These are phyloP conservation scores for Paecilomyces dactylethromorphus DNA, from an alignment of 2,329 filamentous ascomycete genomes.

Conservation along the genomic window DNA sequence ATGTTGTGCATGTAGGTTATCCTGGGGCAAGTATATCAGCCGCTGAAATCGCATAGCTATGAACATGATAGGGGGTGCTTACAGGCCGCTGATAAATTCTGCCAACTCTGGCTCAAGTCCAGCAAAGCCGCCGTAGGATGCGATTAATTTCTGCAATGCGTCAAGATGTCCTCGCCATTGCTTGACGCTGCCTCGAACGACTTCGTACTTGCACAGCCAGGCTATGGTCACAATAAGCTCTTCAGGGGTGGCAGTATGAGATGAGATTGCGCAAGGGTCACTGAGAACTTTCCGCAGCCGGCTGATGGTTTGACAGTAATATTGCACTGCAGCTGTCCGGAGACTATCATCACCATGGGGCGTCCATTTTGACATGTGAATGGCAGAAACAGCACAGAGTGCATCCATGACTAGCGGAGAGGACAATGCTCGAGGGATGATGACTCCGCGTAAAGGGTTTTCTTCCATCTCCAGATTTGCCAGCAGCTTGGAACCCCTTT, in stretches of 20 bases:
- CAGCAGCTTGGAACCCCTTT: conserved; percentile 26
- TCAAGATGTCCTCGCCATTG: conserved; percentile 32
- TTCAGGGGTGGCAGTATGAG: conserved; percentile 11
- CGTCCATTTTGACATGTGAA: conserved; percentile 28
- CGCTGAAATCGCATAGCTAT: conserved; percentile 1
- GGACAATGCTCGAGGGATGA: conserved; percentile 30
- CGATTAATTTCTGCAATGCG: conserved; percentile 25
- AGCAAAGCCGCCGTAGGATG: conserved; percentile 24
- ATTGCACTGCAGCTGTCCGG: conserved; percentile 23
- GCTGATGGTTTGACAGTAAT: conserved; percentile 27
- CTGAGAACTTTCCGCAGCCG: conserved; percentile 22
- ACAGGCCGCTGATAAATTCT: conserved; percentile 29
- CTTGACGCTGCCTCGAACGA: conserved; percentile 30
- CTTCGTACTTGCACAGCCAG: conserved; percentile 32
- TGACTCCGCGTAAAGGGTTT: conserved; percentile 27
- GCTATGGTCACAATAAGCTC: conserved; percentile 28
- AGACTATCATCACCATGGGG: conserved; percentile 12
- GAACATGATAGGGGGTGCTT: conserved; percentile 3
- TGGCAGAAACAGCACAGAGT: conserved; percentile 30
- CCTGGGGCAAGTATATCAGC: conserved; percentile 8
- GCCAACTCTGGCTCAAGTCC: conserved; percentile 23
- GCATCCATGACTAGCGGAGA: conserved; percentile 31
- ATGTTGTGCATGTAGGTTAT: conserved; percentile 28
- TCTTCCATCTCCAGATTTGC: conserved; percentile 30
- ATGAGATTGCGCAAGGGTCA: conserved; percentile 9